These are phyloP conservation scores for Cercospora canescens DNA, from an alignment of 2,329 filamentous ascomycete genomes.

Conservation along the genomic window DNA sequence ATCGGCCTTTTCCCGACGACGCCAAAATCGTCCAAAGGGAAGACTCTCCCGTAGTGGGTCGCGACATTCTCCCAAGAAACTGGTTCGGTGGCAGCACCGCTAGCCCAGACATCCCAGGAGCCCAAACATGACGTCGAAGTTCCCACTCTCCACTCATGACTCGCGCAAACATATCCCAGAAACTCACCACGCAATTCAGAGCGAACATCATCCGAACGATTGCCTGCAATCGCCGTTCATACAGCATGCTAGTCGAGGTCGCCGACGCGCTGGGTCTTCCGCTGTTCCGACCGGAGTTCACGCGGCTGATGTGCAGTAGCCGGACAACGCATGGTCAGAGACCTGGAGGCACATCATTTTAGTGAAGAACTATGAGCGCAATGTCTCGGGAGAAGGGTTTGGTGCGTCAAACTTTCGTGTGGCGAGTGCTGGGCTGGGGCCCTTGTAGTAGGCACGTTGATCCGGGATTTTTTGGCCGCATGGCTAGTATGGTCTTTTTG, in stretches of 20 bases:
- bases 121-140: neutral
- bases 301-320: slow-evolving; percentile 2
- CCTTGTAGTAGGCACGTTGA: neutral
- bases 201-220: neutral
- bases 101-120: neutral
- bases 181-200: too few relatives aligned
- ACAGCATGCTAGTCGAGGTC: neutral
- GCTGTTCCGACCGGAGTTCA: neutral
- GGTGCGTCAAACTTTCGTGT: too few relatives aligned
- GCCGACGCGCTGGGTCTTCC: neutral
- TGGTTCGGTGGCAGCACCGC: neutral
- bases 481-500: neutral
- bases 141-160: neutral
- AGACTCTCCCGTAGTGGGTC: neutral
- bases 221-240: neutral
- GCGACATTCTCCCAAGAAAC: neutral
- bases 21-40: too few relatives aligned
- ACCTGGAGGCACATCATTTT: neutral
- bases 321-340: neutral
- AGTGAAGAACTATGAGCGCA: neutral
- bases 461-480: neutral
- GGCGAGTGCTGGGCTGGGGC: neutral
- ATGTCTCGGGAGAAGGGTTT: neutral
- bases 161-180: neutral
- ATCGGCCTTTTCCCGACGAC: too few relatives aligned